These are phyloP conservation scores for Solanum pennellii DNA, from an alignment of 257 asterid genomes.

Conservation along the genomic window DNA sequence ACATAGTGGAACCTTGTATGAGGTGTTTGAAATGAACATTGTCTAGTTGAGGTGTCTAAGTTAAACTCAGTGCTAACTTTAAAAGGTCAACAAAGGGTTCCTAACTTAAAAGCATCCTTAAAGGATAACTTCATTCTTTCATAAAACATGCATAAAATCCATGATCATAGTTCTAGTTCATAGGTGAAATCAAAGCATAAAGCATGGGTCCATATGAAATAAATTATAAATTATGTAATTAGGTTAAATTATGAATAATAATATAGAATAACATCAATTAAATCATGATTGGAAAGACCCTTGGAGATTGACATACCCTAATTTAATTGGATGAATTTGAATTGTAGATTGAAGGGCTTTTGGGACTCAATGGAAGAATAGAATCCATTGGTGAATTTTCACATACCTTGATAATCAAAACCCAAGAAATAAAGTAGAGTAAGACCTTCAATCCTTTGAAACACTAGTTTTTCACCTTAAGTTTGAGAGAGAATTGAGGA, in stretches of 20 bases:
- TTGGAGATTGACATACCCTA: neutral
- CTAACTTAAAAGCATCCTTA: neutral
- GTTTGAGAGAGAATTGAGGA: neutral
- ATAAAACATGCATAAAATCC: neutral
- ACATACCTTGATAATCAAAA: too few relatives aligned
- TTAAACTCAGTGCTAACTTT: too few relatives aligned
- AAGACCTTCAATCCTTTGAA: neutral
- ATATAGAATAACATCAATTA: neutral
- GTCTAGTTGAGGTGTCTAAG: fast-evolving
- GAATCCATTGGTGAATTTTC: neutral
- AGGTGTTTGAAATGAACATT: neutral
- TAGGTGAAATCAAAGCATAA: neutral
- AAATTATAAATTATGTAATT: neutral
- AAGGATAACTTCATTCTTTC: neutral
- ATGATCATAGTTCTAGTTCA: neutral
- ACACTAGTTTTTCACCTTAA: neutral
- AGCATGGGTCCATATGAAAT: neutral
- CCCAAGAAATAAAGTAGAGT: too few relatives aligned
- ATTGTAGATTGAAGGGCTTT: neutral
- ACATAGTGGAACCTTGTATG: neutral
- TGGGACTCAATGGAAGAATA: neutral
- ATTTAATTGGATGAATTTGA: too few relatives aligned
- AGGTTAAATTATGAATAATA: neutral
- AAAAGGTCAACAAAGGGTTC: too few relatives aligned
- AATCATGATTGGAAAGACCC: neutral